phyloP scores from a whole-genome alignment of 2,329 filamentous ascomycete genomes.

The Penicillium digitatum region DNA sequence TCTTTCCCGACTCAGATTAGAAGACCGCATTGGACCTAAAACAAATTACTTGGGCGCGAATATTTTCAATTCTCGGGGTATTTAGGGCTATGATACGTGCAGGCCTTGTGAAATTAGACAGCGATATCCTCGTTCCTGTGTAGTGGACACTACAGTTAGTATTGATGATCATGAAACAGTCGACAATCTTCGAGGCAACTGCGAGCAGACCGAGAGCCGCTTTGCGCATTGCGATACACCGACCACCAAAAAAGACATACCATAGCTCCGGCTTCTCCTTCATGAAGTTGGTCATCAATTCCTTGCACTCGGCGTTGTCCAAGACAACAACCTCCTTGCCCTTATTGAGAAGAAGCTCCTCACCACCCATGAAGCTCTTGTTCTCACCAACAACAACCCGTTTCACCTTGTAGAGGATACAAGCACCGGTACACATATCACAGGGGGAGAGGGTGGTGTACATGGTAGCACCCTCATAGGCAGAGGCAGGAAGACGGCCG shows the following conservation, averaged over 20 bases:
- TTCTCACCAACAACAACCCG: conserved; percentile 77
- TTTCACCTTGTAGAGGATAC: conserved; percentile 68
- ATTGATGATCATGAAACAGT: conserved; percentile 5
- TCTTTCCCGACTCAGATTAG: conserved; percentile 3
- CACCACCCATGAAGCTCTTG: conserved; percentile 68
- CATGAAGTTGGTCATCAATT: conserved; percentile 69
- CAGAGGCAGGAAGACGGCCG: conserved; percentile 64
- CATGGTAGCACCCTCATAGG: conserved; percentile 72
- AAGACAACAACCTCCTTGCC: conserved; percentile 72
- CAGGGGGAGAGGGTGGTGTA: conserved; percentile 77
- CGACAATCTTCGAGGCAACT: neutral
- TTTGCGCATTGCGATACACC: neutral
- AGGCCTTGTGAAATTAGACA: conserved; percentile 36
- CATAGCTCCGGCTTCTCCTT: conserved; percentile 67
- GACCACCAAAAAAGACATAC: conserved; percentile 42
- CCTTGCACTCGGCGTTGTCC: conserved; percentile 61
- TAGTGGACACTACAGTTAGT: conserved; percentile 13
- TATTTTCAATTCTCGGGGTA: conserved; percentile 1
- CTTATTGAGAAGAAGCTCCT: conserved; percentile 63
- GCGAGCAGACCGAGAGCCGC: neutral
- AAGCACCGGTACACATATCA: conserved; percentile 78
- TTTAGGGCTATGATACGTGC: conserved; percentile 10
- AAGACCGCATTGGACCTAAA: conserved; percentile 13
- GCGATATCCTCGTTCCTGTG: conserved; percentile 59
- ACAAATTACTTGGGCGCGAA: conserved; percentile 3